phyloP scores from a whole-genome alignment of 495 filamentous ascomycete genomes.

The Cetradonia linearis region DNA sequence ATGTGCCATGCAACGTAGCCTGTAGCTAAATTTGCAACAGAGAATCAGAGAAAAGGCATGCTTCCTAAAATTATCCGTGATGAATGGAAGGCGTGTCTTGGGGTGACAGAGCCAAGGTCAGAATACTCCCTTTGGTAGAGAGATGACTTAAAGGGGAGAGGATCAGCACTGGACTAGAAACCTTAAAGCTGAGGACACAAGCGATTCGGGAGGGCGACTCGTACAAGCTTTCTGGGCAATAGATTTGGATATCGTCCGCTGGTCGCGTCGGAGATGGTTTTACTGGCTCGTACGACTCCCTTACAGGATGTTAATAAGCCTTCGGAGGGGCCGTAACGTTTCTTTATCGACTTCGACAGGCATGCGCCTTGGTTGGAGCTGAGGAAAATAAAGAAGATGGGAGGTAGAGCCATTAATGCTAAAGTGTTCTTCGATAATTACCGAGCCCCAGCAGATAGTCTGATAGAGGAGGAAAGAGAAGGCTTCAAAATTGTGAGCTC shows the following conservation, averaged over 20 bases:
- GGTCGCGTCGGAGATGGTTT: conserved; percentile 65
- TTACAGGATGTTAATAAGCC: conserved; percentile 54
- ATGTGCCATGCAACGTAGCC: conserved; percentile 73
- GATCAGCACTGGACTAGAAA: conserved; percentile 63
- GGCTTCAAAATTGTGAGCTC: conserved; percentile 54
- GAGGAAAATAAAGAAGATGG: conserved; percentile 71
- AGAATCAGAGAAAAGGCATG: conserved; percentile 47
- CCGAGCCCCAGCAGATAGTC: conserved; percentile 44
- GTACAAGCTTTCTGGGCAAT: conserved; percentile 61
- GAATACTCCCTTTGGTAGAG: not conserved
- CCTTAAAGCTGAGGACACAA: conserved; percentile 53
- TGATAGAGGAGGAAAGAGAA: conserved; percentile 59
- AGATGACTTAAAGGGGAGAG: conserved; percentile 6
- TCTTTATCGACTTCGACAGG: conserved; percentile 64
- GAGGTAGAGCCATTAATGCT: conserved; percentile 65
- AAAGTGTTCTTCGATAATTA: conserved; percentile 80
- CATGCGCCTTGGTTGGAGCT: conserved; percentile 45
- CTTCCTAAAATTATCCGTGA: conserved; percentile 62
- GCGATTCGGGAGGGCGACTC: conserved; percentile 43
- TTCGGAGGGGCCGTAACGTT: conserved; percentile 61
- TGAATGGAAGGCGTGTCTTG: conserved; percentile 60
- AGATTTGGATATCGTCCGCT: conserved; percentile 76
- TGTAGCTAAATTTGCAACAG: conserved; percentile 56
- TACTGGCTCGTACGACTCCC: conserved; percentile 64
- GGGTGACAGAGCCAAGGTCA: conserved; percentile 44